A percentile compares a stretch with the other conserved stretches of the same genome.
phyloP scores from a whole-genome alignment of 495 filamentous ascomycete genomes.

The Neurospora sp. region DNA sequence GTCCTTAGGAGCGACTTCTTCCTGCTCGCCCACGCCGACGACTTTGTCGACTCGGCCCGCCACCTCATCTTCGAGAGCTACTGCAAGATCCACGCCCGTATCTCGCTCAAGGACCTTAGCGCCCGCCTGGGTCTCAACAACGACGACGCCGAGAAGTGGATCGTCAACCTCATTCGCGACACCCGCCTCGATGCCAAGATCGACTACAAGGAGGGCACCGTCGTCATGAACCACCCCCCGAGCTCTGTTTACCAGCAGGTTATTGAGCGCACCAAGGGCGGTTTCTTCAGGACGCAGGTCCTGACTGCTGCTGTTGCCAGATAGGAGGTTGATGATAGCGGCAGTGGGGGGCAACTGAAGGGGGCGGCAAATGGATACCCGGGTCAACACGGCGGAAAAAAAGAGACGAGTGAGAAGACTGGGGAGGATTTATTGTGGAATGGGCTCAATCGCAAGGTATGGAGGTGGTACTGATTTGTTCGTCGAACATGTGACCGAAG shows the following conservation, averaged over 20 bases:
- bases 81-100: slow-evolving; percentile 98
- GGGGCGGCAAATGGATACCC: not conserved
- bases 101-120: slow-evolving; percentile 95
- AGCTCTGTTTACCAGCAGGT: slow-evolving; percentile 98
- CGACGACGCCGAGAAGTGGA: slow-evolving; percentile 99
- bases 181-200: slow-evolving; percentile 97
- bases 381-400: not conserved
- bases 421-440: not conserved
- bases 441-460: not conserved
- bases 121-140: slow-evolving; percentile 77
- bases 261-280: slow-evolving; percentile 91
- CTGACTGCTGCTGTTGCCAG: slow-evolving; percentile 49
- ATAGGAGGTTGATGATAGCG: slow-evolving; percentile 8
- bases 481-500: not conserved
- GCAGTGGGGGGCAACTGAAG: not conserved
- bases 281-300: slow-evolving; percentile 80
- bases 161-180: slow-evolving; percentile 96
- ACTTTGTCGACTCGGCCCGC: slow-evolving; percentile 87
- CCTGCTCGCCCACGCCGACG: slow-evolving; percentile 71
- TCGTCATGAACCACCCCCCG: slow-evolving; percentile 98
- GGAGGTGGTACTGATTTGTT: not conserved
- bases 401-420: not conserved
- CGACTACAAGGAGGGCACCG: slow-evolving; percentile 95
- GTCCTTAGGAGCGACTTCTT: slow-evolving; percentile 93
- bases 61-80: slow-evolving; percentile 97